phyloP scores from a whole-genome alignment of 2,329 filamentous ascomycete species.

The Capronia epimyces region DNA sequence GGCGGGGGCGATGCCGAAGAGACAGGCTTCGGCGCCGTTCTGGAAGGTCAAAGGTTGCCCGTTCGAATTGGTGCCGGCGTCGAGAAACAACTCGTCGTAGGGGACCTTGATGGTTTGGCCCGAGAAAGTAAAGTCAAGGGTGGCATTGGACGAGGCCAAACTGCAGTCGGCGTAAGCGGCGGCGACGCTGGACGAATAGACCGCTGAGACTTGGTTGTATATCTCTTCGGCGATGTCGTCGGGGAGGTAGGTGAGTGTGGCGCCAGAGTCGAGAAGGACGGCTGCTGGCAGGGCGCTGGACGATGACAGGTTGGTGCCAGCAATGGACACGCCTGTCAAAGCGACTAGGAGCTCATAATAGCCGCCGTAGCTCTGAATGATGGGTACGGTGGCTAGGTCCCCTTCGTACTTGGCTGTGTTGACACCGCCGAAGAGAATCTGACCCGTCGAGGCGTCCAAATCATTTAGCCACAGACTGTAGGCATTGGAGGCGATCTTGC shows the following conservation, averaged over 20 bases:
- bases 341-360: conserved; percentile 65
- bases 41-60: conserved; percentile 35
- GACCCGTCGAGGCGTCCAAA: conserved; percentile 59
- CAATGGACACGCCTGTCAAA: conserved; percentile 52
- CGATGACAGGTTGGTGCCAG: conserved; percentile 25
- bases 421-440: conserved; percentile 69
- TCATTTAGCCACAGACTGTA: conserved; percentile 75
- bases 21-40: conserved; percentile 37
- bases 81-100: conserved; percentile 53
- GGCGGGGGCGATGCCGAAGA: conserved; percentile 50
- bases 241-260: conserved; percentile 63
- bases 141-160: conserved; percentile 44
- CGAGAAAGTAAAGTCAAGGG: conserved; percentile 55
- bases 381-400: conserved; percentile 59
- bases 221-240: conserved; percentile 47
- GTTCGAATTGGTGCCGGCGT: conserved; percentile 39
- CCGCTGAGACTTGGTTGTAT: conserved; percentile 54
- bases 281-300: conserved; percentile 43
- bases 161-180: conserved; percentile 53
- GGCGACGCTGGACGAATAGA: conserved; percentile 50
- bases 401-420: conserved; percentile 62
- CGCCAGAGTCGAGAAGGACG: conserved; percentile 67
- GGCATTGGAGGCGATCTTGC: conserved; percentile 59
- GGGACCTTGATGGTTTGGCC: conserved; percentile 51
- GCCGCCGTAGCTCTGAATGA: conserved; percentile 50